Percentiles rank a stretch among this genome's conserved stretches.
Evolutionary conservation across 1,284 basidiomycete species (phyloP).

Genomic region (Trametes versicolor): DNA sequence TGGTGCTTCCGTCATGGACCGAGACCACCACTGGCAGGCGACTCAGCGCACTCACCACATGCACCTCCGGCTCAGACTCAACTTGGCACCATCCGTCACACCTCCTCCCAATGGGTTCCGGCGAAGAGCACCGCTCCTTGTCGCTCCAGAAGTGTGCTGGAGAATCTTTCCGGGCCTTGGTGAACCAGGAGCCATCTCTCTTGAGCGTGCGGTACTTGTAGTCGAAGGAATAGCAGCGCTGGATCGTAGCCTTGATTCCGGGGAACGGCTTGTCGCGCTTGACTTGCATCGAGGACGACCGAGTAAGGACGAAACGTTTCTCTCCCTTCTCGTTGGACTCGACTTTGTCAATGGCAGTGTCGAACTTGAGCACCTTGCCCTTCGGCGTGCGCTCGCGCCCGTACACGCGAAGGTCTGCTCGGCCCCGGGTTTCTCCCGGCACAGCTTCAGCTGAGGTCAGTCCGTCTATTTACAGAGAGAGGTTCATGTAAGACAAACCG

Average conservation of each 20-base stretch:
- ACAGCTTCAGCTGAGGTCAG: not conserved
- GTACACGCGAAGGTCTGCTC: conserved; percentile 1
- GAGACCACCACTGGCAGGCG: not conserved
- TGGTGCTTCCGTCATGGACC: not conserved
- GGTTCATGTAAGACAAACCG: not conserved
- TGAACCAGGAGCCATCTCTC: not conserved
- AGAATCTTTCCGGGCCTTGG: conserved; percentile 2
- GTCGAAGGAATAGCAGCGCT: conserved; percentile 12
- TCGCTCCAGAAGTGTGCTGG: not conserved
- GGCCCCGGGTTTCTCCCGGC: not conserved
- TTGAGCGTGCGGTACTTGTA: conserved; percentile 4
- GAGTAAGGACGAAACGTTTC: not conserved
- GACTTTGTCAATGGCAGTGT: conserved; percentile 14
- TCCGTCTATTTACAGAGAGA: not conserved
- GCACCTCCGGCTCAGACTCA: not conserved
- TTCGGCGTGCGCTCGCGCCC: not conserved
- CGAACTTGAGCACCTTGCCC: conserved; percentile 16
- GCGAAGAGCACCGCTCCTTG: conserved; percentile 3
- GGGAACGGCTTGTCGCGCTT: not conserved
- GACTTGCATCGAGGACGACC: not conserved
- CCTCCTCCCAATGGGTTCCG: conserved; percentile 10
- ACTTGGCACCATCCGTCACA: conserved; percentile 15
- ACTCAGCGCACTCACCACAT: conserved; percentile 5
- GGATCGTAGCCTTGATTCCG: not conserved
- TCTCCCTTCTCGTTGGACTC: not conserved